Evolutionary conservation across 176 grass and related monocot genomes (phyloP).

Genomic region (Bolboschoenus planiculmis): DNA sequence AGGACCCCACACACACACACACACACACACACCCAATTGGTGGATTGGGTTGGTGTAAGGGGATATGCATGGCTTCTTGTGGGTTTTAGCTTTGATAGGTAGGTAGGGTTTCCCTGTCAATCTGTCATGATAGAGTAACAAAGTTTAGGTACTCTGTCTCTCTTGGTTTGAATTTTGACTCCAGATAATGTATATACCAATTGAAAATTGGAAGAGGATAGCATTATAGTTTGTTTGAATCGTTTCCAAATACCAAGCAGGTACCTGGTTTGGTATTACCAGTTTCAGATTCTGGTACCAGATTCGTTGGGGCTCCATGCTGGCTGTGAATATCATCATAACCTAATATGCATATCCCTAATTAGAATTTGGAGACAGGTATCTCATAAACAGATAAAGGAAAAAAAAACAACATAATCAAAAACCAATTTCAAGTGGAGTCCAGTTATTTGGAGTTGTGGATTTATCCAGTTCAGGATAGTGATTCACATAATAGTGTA

Average conservation of each 20-base stretch:
- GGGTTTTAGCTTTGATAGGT: not conserved
- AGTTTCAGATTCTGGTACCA: not conserved
- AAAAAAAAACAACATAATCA: not conserved
- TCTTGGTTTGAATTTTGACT: not conserved
- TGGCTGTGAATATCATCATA: not conserved
- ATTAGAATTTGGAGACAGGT: not conserved
- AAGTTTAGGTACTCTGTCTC: not conserved
- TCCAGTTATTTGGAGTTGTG: not conserved
- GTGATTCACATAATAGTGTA: not conserved
- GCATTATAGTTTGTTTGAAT: too few relatives aligned
- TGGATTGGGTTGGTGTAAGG: not conserved
- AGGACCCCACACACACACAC: not conserved
- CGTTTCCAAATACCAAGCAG: too few relatives aligned
- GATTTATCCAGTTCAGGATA: not conserved
- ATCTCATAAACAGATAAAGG: not conserved
- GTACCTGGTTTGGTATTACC: not conserved
- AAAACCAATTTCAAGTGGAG: not conserved
- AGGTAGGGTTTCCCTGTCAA: slow-evolving; percentile 11
- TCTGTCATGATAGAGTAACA: not conserved
- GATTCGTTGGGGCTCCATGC: not conserved
- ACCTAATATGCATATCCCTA: not conserved
- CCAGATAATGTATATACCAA: not conserved
- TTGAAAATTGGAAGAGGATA: not conserved
- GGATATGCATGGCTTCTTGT: not conserved
- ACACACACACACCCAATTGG: not conserved